A percentile compares a stretch with the other conserved stretches of the same genome.
phyloP scores from a whole-genome alignment of 2,329 filamentous ascomycete species.

The Phyllosticta ampelicida region DNA sequence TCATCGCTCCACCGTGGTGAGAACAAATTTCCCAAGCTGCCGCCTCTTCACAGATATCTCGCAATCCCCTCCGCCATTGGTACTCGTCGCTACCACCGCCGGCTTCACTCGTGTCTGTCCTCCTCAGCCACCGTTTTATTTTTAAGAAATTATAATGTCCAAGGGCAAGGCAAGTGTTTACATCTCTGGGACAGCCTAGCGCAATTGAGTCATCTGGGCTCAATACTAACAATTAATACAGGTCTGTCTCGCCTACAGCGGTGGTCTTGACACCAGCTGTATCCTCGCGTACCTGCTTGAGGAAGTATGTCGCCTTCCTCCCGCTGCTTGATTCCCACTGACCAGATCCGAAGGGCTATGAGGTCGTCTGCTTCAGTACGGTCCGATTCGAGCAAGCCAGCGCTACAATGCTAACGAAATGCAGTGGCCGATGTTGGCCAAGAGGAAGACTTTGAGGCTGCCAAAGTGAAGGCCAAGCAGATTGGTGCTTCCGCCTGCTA shows the following conservation, averaged over 20 bases:
- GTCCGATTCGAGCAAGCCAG: conserved; percentile 26
- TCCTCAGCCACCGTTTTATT: neutral
- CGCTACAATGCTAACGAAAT: conserved; percentile 1
- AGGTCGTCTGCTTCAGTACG: conserved; percentile 53
- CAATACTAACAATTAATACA: conserved; percentile 1
- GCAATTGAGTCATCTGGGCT: conserved; percentile 8
- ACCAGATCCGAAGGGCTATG: conserved; percentile 43
- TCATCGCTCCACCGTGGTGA: neutral
- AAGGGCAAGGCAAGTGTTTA: conserved; percentile 9
- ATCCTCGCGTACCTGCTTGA: conserved; percentile 36
- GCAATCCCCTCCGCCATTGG: conserved; percentile 3
- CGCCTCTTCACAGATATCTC: conserved; percentile 4
- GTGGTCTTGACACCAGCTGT: conserved; percentile 50
- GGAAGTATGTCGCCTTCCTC: neutral
- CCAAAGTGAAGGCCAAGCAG: conserved; percentile 60
- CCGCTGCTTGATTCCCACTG: conserved; percentile 19
- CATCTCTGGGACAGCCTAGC: neutral
- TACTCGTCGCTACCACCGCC: neutral
- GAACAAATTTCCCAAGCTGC: conserved; percentile 10
- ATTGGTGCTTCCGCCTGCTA: conserved; percentile 57
- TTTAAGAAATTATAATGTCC: conserved; percentile 1
- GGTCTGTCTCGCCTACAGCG: conserved; percentile 16
- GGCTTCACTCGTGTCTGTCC: neutral
- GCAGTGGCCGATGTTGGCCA: conserved; percentile 45
- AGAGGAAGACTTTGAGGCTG: conserved; percentile 58